These are phyloP conservation scores for Tulasnella sp. DNA, from an alignment of 768 basidiomycete genomes.

Conservation along the genomic window DNA sequence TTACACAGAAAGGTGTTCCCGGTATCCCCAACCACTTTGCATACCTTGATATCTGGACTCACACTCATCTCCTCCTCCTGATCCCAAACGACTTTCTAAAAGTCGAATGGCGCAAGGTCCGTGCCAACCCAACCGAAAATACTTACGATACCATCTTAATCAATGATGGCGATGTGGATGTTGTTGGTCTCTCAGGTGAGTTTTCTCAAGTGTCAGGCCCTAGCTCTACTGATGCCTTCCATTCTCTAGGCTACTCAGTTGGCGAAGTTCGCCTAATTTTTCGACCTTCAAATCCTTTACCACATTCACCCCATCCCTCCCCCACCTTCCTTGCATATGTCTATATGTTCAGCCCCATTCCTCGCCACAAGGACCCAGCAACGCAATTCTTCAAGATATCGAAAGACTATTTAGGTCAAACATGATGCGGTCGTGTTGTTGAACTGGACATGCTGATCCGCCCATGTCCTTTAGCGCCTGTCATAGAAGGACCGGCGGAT, in stretches of 20 bases:
- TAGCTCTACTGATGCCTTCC: not conserved
- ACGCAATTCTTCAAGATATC: not conserved
- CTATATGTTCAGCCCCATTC: not conserved
- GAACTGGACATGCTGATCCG: not conserved
- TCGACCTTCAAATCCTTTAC: not conserved
- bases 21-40: not conserved
- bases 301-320: not conserved
- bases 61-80: not conserved
- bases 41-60: not conserved
- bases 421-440: not conserved
- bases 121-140: not conserved
- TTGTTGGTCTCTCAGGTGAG: not conserved
- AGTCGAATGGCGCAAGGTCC: not conserved
- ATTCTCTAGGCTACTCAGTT: not conserved
- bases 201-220: no score
- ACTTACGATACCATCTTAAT: not conserved
- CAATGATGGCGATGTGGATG: not conserved
- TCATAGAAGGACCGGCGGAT: not conserved
- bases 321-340: not conserved
- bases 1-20: not conserved
- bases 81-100: not conserved
- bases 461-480: not conserved
- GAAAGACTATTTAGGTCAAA: not conserved
- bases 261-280: not conserved
- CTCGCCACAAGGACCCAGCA: not conserved